These are phyloP conservation scores for Erysimum cheiranthoides DNA, from an alignment of 345 rosid species.

Conservation along the genomic window DNA sequence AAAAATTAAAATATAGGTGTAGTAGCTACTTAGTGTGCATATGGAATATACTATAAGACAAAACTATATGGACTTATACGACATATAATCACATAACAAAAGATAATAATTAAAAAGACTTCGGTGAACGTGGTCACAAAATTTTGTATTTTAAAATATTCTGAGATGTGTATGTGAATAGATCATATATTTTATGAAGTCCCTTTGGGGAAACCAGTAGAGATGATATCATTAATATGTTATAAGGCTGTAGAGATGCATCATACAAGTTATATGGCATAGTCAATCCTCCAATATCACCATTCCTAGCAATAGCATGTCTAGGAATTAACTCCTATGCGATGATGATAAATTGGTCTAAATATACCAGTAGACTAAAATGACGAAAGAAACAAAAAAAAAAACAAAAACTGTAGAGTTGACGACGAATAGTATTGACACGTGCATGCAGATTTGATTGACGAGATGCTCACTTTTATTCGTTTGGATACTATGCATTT, in stretches of 20 bases:
- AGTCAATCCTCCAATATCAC: not conserved
- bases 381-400: not conserved
- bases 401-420: not conserved
- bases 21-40: not conserved
- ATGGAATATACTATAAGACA: not conserved
- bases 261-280: not conserved
- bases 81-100: not conserved
- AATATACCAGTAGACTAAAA: not conserved
- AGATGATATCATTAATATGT: not conserved
- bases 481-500: not conserved
- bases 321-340: not conserved
- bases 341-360: not conserved
- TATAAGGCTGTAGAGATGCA: not conserved
- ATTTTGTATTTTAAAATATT: not conserved
- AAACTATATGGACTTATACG: not conserved
- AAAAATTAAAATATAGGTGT: conserved; percentile 5
- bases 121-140: conserved; percentile 7
- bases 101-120: not conserved
- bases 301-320: not conserved
- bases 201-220: not conserved
- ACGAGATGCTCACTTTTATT: conserved; percentile 25
- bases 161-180: not conserved
- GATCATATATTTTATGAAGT: not conserved
- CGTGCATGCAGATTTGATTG: conserved; percentile 34
- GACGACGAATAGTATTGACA: conserved; percentile 23